phyloP scores from a whole-genome alignment of 495 filamentous ascomycete genomes.

The Penicillium waksmanii region DNA sequence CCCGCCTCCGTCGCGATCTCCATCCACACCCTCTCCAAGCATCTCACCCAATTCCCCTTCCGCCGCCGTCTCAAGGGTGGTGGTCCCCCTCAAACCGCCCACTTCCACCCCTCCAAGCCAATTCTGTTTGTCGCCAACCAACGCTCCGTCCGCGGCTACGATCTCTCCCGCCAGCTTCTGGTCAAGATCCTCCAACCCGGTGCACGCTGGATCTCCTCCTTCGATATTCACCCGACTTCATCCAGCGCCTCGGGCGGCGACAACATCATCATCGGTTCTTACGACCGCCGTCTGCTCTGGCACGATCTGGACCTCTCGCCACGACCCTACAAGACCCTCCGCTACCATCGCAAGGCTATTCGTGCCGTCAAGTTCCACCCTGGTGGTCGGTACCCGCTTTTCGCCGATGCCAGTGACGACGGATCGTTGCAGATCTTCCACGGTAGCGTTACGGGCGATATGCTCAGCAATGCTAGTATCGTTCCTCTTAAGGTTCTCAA shows the following conservation, averaged over 20 bases:
- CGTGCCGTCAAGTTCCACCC: slow-evolving; percentile 84
- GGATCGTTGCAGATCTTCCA: slow-evolving; percentile 95
- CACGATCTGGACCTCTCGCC: slow-evolving; percentile 92
- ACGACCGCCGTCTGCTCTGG: slow-evolving; percentile 93
- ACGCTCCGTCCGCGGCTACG: slow-evolving; percentile 87
- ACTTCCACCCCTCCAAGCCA: slow-evolving; percentile 92
- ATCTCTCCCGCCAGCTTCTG: slow-evolving; percentile 84
- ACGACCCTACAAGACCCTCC: slow-evolving; percentile 90
- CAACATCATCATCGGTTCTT: slow-evolving; percentile 90
- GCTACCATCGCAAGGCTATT: slow-evolving; percentile 91
- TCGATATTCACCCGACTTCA: slow-evolving; percentile 83
- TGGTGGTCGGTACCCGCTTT: slow-evolving; percentile 77
- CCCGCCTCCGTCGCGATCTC: slow-evolving; percentile 73
- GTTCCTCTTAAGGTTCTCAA: slow-evolving; percentile 93
- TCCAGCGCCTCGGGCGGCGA: slow-evolving; percentile 67
- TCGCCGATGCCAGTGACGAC: slow-evolving; percentile 92
- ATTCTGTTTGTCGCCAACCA: slow-evolving; percentile 96
- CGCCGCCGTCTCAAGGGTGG: slow-evolving; percentile 71
- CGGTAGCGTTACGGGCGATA: slow-evolving; percentile 87
- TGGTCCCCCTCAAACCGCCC: slow-evolving; percentile 83
- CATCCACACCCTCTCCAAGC: slow-evolving; percentile 94
- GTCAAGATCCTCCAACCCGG: slow-evolving; percentile 91
- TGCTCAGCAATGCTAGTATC: slow-evolving; percentile 94
- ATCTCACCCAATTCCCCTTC: slow-evolving; percentile 93
- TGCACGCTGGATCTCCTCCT: slow-evolving; percentile 90